Base-by-base conservation (phyloP, 805 yeast genomes). In the Lipomyces anomalus region DNA sequence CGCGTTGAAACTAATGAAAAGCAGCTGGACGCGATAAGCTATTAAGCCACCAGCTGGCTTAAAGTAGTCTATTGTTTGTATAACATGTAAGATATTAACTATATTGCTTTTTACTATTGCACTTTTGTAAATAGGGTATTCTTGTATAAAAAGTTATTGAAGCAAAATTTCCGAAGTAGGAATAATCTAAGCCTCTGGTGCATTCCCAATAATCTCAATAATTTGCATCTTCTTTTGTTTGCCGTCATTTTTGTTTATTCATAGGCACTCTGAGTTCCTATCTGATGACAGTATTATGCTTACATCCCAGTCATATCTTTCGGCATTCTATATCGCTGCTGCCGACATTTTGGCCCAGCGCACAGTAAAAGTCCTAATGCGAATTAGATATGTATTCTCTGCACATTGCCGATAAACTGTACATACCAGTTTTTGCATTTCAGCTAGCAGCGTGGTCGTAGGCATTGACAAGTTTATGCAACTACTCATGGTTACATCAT, bases 291-390 rank as follows among this genome's bases (percentile, higher is more conserved):
- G n/a, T n/a, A n/a, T n/a, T n/a, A n/a, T n/a, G n/a, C n/a, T n/a
- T n/a, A n/a, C n/a, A n/a, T n/a, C n/a, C n/a, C n/a, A n/a, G n/a
- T n/a, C n/a, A n/a, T n/a, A n/a, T n/a, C n/a, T 45, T 50, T 16
- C 34, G 24, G 41, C 55, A 50, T n/a, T 37, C 48, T 22, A 50
- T 41, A 20, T 47, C 53, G 13, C 42, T 46, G 32, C 47, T 48
- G 4, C 30, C 29, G 29, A 50, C 47, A 29, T 50, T 36, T 22
- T 45, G 43, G 16, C 43, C 45, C 11, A 48, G 33, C 5, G 50
- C 47, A 24, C 55, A 50, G 33, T 34, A 44, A 24, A 44, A 48
- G 32, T 46, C 50, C 43, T 38, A 20, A 11, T 5, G 16, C 6
- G 11, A 16, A 11, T 11, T 21, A 11, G 16, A 11, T 17, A 6